Conservation (phyloP, 371 early-diverging fungal species). For the Zychaea mexicana region DNA sequence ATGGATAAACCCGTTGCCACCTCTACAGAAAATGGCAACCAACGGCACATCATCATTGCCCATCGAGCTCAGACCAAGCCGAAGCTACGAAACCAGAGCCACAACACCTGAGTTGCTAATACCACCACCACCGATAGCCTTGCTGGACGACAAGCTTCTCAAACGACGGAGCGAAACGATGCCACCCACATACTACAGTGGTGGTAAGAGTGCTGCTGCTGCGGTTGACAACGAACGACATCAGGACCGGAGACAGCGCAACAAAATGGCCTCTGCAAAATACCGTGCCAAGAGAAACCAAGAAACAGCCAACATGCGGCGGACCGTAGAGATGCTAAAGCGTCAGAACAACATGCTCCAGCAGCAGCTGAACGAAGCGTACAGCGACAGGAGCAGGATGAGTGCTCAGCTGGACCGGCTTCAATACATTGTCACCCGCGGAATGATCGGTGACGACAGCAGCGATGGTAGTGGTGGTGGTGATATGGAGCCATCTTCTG, state of each 20-base stretch:
- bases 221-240: neutral
- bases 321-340: neutral
- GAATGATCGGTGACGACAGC: neutral
- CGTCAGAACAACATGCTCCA: neutral
- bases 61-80: neutral
- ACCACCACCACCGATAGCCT: too few relatives aligned
- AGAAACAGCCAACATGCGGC: constrained; percentile 40
- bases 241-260: constrained; percentile 45
- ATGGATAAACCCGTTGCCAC: too few relatives aligned
- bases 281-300: constrained; percentile 45
- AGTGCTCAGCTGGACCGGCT: neutral
- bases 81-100: neutral
- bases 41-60: neutral
- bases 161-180: neutral
- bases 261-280: constrained; percentile 57
- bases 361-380: neutral
- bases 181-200: neutral
- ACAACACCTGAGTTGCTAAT: neutral
- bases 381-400: neutral
- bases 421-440: neutral
- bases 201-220: too few relatives aligned
- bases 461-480: too few relatives aligned
- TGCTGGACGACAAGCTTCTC: neutral
- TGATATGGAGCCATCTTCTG: neutral
- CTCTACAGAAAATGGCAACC: neutral